These are phyloP conservation scores for Nemania abortiva DNA, from an alignment of 2,329 filamentous ascomycete genomes.

Conservation along the genomic window DNA sequence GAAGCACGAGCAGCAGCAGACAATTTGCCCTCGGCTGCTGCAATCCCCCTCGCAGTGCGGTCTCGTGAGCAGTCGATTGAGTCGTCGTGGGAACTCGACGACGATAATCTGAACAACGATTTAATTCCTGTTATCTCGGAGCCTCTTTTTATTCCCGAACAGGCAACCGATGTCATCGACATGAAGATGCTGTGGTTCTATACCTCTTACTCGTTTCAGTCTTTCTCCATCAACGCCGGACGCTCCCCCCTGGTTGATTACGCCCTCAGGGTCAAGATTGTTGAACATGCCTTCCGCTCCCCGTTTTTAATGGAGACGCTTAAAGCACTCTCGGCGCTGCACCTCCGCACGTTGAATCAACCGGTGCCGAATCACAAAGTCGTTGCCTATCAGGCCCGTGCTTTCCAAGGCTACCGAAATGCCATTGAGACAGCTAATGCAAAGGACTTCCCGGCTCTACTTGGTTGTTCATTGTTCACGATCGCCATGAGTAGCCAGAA, in stretches of 20 bases:
- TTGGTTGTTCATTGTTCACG: conserved; percentile 65
- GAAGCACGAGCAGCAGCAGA: conserved; percentile 3
- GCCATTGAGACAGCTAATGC: conserved; percentile 63
- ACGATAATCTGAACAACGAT: not conserved
- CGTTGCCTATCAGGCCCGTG: conserved; percentile 60
- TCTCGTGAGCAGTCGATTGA: conserved; percentile 24
- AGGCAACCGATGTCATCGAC: conserved; percentile 55
- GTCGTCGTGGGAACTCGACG: not conserved
- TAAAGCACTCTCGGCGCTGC: conserved; percentile 64
- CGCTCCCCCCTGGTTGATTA: conserved; percentile 54
- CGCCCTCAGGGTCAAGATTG: conserved; percentile 60
- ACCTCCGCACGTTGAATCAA: conserved; percentile 59
- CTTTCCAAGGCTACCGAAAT: conserved; percentile 64
- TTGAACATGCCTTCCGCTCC: conserved; percentile 64
- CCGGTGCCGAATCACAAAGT: conserved; percentile 56
- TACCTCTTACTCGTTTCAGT: conserved; percentile 59
- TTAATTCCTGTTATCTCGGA: conserved; percentile 48
- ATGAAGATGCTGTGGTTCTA: conserved; percentile 70
- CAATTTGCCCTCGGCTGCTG: not conserved
- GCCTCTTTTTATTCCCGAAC: conserved; percentile 53
- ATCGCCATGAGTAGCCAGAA: conserved; percentile 63
- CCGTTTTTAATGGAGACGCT: conserved; percentile 68
- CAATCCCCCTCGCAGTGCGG: conserved; percentile 7
- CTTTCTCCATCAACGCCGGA: conserved; percentile 59
- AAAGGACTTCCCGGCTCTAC: conserved; percentile 61